Evolutionary conservation across 1,284 basidiomycete species (phyloP), one percentile per base, ranked within the genome.

Genomic region (Golubevia sp.): DNA sequence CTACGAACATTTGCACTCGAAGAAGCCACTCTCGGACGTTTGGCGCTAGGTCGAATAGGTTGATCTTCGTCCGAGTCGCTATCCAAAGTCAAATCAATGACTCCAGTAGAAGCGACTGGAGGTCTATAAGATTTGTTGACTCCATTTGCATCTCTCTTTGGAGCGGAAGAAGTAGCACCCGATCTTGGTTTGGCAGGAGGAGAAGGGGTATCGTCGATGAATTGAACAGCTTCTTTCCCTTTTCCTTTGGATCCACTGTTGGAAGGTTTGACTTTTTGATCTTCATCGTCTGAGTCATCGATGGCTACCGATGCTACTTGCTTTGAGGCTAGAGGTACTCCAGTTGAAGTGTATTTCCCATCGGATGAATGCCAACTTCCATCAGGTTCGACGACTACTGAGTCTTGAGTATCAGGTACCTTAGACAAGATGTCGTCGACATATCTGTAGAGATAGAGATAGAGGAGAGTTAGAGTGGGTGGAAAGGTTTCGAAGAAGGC

Each of bases 301-400:
- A 56, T 7, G 24, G 24, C 24, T 27, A n/a, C 49, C 21, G 50
- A 15, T 20, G 23, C 27, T 49, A 34, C 49, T 61, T 15, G 4
- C 5, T 21, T 11, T 7, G 13, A 13, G 48, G 26, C 56, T 15
- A 13, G 30, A n/a, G 20, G 11, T 24, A n/a, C n/a, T n/a, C n/a
- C n/a, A n/a, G n/a, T 26, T 11, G 67, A 78, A 11, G 57, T 66
- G 75, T 89, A 91, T 82, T 91, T 92, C 85, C 91, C 89, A 84
- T 98, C 93, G 18, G 88, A 86, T 0, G 94, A 94, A 80, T 96
- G 94, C 97, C 97, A 99, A 77, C 94, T 90, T 0, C 94, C 95
- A 79, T 96, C 91, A 0, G 94, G 89, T 84, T 99, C 95, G 8
- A 99, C 90, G 49, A 96, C 88, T 11, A 99, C 94, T 70, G 95